Percentiles rank a stretch among this genome's conserved stretches.
phyloP scores from a whole-genome alignment of 2,329 filamentous ascomycete genomes.

The Calonectria henricotiae region DNA sequence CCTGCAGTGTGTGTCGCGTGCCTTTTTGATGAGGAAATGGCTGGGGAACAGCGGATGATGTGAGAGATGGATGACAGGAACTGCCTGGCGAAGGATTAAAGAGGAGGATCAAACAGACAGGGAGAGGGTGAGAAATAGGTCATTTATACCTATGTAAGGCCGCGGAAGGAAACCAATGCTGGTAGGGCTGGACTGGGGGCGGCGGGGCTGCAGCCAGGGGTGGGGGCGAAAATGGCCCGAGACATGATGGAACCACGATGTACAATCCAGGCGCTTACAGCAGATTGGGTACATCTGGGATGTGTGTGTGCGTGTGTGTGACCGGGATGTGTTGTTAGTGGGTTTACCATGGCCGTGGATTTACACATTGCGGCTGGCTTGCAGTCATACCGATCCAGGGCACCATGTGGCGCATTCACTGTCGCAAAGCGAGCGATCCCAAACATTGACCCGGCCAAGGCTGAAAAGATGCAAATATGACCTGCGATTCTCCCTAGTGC shows the following conservation, averaged over 20 bases:
- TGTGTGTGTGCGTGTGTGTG: not conserved
- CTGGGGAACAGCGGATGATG: not conserved
- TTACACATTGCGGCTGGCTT: not conserved
- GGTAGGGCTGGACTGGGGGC: slow-evolving; percentile 49
- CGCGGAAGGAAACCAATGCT: slow-evolving; percentile 28
- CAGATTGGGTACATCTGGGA: not conserved
- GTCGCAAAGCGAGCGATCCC: no score
- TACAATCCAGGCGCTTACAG: slow-evolving; percentile 21
- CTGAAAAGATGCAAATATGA: slow-evolving; percentile 7
- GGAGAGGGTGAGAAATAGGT: slow-evolving; percentile 19
- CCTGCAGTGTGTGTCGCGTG: not conserved
- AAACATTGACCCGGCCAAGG: not conserved
- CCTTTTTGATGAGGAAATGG: not conserved
- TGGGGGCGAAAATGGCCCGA: slow-evolving; percentile 40
- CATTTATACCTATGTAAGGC: slow-evolving; percentile 19
- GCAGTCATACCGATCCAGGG: slow-evolving; percentile 14
- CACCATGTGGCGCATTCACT: not conserved
- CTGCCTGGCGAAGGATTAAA: slow-evolving; percentile 8
- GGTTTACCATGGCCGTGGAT: not conserved
- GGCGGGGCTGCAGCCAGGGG: slow-evolving; percentile 45
- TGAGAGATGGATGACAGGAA: slow-evolving; percentile 20
- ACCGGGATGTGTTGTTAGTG: slow-evolving; percentile 7
- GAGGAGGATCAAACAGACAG: slow-evolving; percentile 25
- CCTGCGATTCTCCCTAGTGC: slow-evolving; percentile 7
- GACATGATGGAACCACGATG: slow-evolving; percentile 5